These are phyloP conservation scores for Pichia californica DNA, from an alignment of 805 yeast genomes.

Conservation along the genomic window DNA sequence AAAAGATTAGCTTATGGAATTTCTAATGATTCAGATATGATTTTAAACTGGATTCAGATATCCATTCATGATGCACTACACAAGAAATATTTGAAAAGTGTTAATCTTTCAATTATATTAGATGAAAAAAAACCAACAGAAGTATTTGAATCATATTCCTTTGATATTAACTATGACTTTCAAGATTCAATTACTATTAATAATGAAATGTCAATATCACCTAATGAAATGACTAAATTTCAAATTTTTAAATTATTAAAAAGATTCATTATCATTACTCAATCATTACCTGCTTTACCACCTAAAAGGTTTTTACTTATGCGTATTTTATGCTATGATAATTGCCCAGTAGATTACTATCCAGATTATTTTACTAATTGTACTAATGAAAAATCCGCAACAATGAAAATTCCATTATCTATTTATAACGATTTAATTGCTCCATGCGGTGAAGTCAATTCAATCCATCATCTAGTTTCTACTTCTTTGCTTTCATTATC, in stretches of 20 bases:
- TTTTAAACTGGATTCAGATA: conserved; percentile 48
- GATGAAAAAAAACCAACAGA: conserved; percentile 37
- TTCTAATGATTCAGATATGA: conserved; percentile 39
- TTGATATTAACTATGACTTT: conserved; percentile 37
- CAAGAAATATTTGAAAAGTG: conserved; percentile 35
- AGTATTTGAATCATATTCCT: conserved; percentile 45
- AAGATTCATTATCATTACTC: conserved; percentile 47
- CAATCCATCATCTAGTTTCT: conserved; percentile 18
- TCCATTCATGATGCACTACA: conserved; percentile 43
- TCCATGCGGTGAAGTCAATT: conserved; percentile 21
- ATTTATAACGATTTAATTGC: conserved; percentile 13
- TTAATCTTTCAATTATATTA: conserved; percentile 40
- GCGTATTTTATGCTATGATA: conserved; percentile 43
- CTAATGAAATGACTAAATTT: conserved; percentile 33
- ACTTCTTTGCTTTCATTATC: conserved; percentile 24
- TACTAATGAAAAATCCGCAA: conserved; percentile 32
- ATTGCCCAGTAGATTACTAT: conserved; percentile 42
- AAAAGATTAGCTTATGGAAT: conserved; percentile 44
- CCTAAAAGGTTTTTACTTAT: conserved; percentile 39
- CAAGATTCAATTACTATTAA: conserved; percentile 12
- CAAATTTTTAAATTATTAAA: conserved; percentile 44
- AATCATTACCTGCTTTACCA: conserved; percentile 47
- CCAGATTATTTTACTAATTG: conserved; percentile 37
- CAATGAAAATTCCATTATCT: conserved; percentile 30
- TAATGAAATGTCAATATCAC: conserved; percentile 10